Conservation (phyloP, 2,329 filamentous ascomycete genomes). For the Clathrospora elynae region DNA sequence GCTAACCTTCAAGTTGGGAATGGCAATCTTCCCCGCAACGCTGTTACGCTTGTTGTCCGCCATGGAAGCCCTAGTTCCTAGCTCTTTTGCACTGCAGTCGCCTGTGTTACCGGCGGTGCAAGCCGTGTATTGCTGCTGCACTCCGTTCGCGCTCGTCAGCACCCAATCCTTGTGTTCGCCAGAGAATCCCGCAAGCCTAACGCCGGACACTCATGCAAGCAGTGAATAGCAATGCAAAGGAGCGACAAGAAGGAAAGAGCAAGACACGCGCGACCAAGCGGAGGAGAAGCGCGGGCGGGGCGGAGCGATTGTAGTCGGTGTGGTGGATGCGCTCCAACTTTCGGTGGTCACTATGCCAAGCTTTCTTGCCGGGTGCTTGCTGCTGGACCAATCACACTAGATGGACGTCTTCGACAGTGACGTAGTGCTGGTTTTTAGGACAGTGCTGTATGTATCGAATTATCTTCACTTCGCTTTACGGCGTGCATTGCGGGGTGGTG, state of each 20-base stretch:
- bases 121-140: slow-evolving; percentile 10
- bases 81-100: slow-evolving; percentile 43
- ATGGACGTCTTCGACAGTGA: neutral
- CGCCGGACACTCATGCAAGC: slow-evolving; percentile 45
- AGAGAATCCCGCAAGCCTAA: slow-evolving; percentile 36
- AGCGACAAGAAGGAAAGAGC: slow-evolving; percentile 47
- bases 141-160: slow-evolving; percentile 17
- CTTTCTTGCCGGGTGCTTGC: slow-evolving; percentile 20
- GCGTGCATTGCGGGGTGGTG: slow-evolving; percentile 11
- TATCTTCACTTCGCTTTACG: slow-evolving; percentile 7
- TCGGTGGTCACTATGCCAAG: slow-evolving; percentile 22
- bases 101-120: slow-evolving; percentile 24
- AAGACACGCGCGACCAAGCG: slow-evolving; percentile 32
- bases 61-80: slow-evolving; percentile 57
- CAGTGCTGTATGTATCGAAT: neutral
- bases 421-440: neutral
- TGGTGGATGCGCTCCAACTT: slow-evolving; percentile 19
- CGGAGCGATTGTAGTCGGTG: slow-evolving; percentile 21
- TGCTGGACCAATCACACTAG: slow-evolving; percentile 12
- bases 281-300: slow-evolving; percentile 28
- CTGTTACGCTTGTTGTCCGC: slow-evolving; percentile 64
- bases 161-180: slow-evolving; percentile 27
- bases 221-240: slow-evolving; percentile 46
- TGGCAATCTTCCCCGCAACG: slow-evolving; percentile 59
- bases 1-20: slow-evolving; percentile 52